Conservation (phyloP, 371 early-diverging fungal genomes). For the Mortierella sp. region DNA sequence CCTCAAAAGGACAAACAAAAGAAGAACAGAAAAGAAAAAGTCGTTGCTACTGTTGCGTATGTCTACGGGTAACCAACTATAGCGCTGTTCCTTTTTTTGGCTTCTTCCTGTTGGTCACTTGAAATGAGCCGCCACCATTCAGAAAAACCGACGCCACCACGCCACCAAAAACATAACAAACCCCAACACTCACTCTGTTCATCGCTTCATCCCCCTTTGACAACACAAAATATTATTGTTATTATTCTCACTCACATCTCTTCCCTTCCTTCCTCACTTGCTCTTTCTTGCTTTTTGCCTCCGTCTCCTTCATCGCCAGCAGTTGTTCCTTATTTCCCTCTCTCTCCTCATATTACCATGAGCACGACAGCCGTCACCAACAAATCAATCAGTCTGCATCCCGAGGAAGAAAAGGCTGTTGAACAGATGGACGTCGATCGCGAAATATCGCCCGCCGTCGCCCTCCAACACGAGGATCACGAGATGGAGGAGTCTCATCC, state of each 20-base stretch:
- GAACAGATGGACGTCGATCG: constrained; percentile 30
- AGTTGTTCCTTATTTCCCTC: not conserved
- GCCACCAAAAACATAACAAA: constrained; percentile 16
- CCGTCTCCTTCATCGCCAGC: not conserved
- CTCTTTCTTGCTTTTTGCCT: not conserved
- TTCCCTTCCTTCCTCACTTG: not conserved
- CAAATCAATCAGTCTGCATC: constrained; percentile 4
- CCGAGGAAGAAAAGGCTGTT: not conserved
- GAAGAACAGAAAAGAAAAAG: not conserved
- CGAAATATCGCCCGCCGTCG: not conserved
- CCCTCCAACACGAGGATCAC: constrained; percentile 10
- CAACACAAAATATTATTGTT: not conserved
- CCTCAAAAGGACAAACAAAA: not conserved
- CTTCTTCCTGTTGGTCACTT: not conserved
- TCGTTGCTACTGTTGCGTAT: not conserved
- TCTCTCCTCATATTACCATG: constrained; percentile 18
- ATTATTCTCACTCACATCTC: not conserved
- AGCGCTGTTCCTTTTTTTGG: not conserved
- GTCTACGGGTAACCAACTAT: not conserved
- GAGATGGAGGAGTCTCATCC: constrained; percentile 10
- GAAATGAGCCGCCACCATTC: constrained; percentile 14
- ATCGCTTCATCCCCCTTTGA: not conserved
- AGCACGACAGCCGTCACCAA: constrained; percentile 20
- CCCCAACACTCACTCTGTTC: not conserved
- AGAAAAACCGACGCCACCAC: constrained; percentile 8